Conservation (phyloP, 2,329 filamentous ascomycete genomes). For the Zarea fungicola region DNA sequence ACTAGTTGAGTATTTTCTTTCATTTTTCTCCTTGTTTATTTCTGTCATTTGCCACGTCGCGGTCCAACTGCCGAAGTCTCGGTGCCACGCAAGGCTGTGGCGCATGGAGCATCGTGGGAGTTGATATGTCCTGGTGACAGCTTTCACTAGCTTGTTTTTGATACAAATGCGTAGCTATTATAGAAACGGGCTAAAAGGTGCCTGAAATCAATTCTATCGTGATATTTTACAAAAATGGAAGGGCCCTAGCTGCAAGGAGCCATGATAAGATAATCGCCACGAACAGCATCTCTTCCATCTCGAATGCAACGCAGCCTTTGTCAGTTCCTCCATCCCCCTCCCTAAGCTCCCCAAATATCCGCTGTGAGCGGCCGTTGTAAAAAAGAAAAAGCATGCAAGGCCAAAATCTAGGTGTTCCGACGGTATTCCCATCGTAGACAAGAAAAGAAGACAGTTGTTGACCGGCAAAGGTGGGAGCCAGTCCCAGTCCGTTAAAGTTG, state of each 20-base stretch:
- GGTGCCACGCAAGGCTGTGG: too few relatives aligned
- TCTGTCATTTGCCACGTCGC: too few relatives aligned
- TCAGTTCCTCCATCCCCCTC: neutral
- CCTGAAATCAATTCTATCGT: constrained; percentile 8
- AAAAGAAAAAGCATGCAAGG: neutral
- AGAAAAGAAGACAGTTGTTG: neutral
- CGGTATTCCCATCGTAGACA: neutral
- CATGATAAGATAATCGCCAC: neutral
- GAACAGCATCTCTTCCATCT: neutral
- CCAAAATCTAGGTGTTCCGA: neutral
- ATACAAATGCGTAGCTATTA: neutral
- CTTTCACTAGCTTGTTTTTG: too few relatives aligned
- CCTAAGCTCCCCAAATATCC: neutral
- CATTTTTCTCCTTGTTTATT: too few relatives aligned
- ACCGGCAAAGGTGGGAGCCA: constrained; percentile 1
- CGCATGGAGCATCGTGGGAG: too few relatives aligned
- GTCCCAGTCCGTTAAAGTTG: neutral
- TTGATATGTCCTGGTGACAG: too few relatives aligned
- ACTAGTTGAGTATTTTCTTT: too few relatives aligned
- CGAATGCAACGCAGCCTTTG: neutral
- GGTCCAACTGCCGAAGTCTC: too few relatives aligned
- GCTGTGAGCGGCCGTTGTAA: neutral
- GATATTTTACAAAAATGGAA: constrained; percentile 10
- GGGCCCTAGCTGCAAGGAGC: neutral
- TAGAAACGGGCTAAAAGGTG: neutral